Evolutionary conservation across 2,329 filamentous ascomycete species (phyloP), one percentile per base, ranked within the genome.

Genomic region (Stachybotrys chlorohalonatus): DNA sequence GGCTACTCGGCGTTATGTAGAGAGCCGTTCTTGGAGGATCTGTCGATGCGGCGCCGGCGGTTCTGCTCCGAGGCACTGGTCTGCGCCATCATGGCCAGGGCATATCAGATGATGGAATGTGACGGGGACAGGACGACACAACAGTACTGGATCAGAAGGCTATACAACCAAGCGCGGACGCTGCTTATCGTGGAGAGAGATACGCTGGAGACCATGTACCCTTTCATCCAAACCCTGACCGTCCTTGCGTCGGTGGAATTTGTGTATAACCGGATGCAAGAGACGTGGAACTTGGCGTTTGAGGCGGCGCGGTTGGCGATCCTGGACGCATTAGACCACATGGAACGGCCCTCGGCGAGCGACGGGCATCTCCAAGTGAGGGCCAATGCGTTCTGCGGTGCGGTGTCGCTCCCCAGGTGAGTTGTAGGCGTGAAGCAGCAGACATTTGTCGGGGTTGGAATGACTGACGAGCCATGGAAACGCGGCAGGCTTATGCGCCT

Each of bases 1-100:
- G 52, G 45, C 24, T 49, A 49, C 36, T 49, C 46, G 15, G 31
- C 46, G 6, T n/a, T 53, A 15, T 31, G 31, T 7, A 49, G 31
- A 31, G 52, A 49, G 46, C 46, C 52, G 15, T 53, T 53, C n/a
- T 11, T 53, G 24, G n/a, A 49, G 31, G 52, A 53, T 17, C 31
- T 53, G 30, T 2, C 6, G 15, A 46, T 46, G 7, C 52, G 24
- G 11, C 52, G 52, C 15, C 30, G 46, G 17, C 30, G 52, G 31
- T 53, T 31, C 46, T 53, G 52, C 30, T 53, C 17, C 45, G 52
- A 53, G 39, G 52, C 52, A 5, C 46, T 53, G 16, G 52, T 53
- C 45, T 48, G 32, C 46, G 52, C 52, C 45, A 53, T 53, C 17
- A 53, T 53, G 52, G 52, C 52, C 16, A 31, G 52, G 31, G 17